Evolutionary conservation across 1,284 basidiomycete species (phyloP), one percentile per base, ranked within the genome.

Genomic region (Ceratobasidium sp.): DNA sequence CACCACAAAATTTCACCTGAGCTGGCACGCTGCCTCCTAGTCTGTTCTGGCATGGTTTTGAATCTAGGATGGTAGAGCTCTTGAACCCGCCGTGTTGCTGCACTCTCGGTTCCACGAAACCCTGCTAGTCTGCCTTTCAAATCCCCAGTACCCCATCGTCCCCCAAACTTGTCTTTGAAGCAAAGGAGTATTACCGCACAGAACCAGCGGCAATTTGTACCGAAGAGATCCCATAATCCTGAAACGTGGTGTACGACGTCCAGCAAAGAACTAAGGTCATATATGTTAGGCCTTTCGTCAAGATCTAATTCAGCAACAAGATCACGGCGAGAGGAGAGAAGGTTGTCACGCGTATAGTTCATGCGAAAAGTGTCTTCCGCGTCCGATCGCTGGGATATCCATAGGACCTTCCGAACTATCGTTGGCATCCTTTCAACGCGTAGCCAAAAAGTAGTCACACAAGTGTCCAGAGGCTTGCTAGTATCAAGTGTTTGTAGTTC

Each of bases 171-270:
- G 4, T 24, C 22, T 27, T 56, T 6, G 8, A 56, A 5, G 15
- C 14, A 56, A 4, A 27, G 8, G 17, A 56, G 54, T 6, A 29
- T 27, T 15, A 56, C 54, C 29, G 54, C 54, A 31, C 54, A 56
- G 29, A 56, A 56, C 54, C 54, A 56, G 27, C 54, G 54, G 22
- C 54, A 56, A 27, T 56, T 56, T 4, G 54, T 56, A 24, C 54
- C 22, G 6, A 56, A 56, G 6, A 56, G 54, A 27, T 56, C 6
- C 54, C 54, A 56, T 22, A 8, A 6, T 56, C 29, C n/a, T n/a
- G 54, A 56, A 56, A 56, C 54, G 8, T 56, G 22, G n/a, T 29
- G 54, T 27, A 56, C 29, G 4, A 56, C 27, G 22, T 31, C 29
- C 22, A 56, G 22, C 19, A 56, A 24, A 2, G 29, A 24, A 15